Conservation (phyloP, 1,139 yeast genomes). For the Yamadazyma conglobata region DNA sequence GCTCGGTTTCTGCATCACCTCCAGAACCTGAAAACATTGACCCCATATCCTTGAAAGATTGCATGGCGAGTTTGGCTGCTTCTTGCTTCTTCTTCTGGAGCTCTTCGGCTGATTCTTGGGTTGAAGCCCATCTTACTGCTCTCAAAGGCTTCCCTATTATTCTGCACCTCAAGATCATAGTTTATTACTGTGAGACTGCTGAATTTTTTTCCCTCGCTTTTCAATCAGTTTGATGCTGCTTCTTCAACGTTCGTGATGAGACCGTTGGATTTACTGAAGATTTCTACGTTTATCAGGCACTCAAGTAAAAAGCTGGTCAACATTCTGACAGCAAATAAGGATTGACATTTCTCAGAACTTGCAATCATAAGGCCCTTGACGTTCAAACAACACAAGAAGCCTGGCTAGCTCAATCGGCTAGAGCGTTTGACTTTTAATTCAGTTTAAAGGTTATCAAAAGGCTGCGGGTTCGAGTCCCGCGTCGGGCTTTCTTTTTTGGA, state of each 20-base stretch:
- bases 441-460: constrained; percentile 11
- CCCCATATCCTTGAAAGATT: constrained; percentile 43
- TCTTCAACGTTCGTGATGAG: no score
- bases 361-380: no score
- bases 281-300: no score
- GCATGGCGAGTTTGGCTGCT: constrained; percentile 42
- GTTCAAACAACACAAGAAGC: no score
- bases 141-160: constrained; percentile 1
- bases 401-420: constrained; percentile 17
- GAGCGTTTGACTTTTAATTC: constrained; percentile 14
- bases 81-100: constrained; percentile 20
- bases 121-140: constrained; percentile 4
- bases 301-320: no score
- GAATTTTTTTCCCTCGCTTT: no score
- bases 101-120: constrained; percentile 11
- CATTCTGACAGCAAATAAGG: no score
- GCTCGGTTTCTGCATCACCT: constrained; percentile 39
- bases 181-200: no score
- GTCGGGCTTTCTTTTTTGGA: constrained; percentile 15
- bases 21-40: constrained; percentile 27
- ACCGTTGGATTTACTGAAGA: no score
- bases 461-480: constrained; percentile 19
- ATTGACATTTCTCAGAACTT: no score
- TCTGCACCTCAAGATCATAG: constrained; percentile 2
- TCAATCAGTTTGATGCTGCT: no score